Base-by-base conservation (phyloP, 2,329 filamentous ascomycete species). In the Trichoderma sp. region DNA sequence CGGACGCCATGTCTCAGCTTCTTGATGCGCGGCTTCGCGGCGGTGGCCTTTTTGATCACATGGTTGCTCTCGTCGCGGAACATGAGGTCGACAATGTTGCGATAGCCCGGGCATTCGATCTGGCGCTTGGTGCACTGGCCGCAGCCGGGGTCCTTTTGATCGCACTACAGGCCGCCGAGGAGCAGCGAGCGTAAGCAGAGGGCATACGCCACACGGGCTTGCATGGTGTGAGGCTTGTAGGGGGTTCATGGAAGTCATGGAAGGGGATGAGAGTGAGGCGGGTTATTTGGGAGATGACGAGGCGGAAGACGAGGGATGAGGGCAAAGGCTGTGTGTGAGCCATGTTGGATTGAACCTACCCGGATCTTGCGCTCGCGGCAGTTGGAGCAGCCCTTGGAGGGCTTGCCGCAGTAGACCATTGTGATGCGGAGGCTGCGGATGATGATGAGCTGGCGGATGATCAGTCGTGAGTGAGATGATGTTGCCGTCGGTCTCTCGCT, bases 321-420 rank as follows among this genome's bases (percentile, higher is more conserved):
- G 21, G 17, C 26, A 34, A 17, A 56, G 62, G 60, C 24, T 57
- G 50, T 24, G 64, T 59, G 50, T 24, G 64, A 57, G 44, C 21
- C 52, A 57, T 24, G 24, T 30, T 30, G 41, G 61, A 62, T 30
- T 30, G 34, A 63, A 62, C 80, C 76, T 75, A 85, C 83, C 65
- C 81, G 81, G 67, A 85, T 83, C 74, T 85, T 86, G 69, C 83
- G 81, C 70, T 82, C 80, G 68, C 83, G 79, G 69, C 83, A 86
- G 68, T 77, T 82, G 68, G 81, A 83, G 73, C 83, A 86, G 47
- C 82, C 83, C 71, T 83, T 83, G 44, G 83, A 85, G 50, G 83
- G 83, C 69, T 84, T 85, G 5, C 83, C 83, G 68, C 83, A 85
- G 70, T 84, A 86, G 6, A 85, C 83, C 83, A 86, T 85, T 63